Evolutionary conservation across 306 rosid species (phyloP).

Genomic region (Vigna hirtella): DNA sequence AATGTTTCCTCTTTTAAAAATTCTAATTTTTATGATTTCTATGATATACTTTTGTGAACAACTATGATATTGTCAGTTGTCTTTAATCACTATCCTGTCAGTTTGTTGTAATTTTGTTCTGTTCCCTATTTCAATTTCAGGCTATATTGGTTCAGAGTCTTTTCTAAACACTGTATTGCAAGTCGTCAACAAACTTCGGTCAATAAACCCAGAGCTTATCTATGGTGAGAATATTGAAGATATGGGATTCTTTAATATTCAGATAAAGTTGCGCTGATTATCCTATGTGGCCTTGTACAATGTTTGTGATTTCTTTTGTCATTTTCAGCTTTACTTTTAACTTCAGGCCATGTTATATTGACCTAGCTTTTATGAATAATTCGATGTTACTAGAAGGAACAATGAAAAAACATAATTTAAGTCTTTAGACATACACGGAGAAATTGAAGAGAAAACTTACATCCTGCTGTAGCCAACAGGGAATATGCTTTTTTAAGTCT

Average conservation of each 20-base stretch:
- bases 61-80: conserved; percentile 4
- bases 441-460: conserved; percentile 23
- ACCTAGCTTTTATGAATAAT: neutral
- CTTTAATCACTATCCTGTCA: neutral
- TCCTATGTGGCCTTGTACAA: conserved; percentile 1
- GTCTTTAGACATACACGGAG: conserved; percentile 12
- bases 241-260: neutral
- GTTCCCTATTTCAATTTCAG: conserved; percentile 50
- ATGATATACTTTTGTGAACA: conserved; percentile 20
- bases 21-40: conserved; percentile 3
- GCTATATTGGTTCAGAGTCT: conserved; percentile 91
- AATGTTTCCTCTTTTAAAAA: neutral
- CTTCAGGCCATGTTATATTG: conserved; percentile 3
- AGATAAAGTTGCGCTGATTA: neutral
- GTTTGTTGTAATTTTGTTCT: neutral
- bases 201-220: conserved; percentile 70
- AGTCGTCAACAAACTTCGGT: conserved; percentile 77
- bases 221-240: conserved; percentile 53
- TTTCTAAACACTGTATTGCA: conserved; percentile 74
- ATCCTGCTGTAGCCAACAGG: conserved; percentile 19
- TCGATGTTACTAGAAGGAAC: conserved; percentile 1
- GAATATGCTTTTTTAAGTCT: conserved; percentile 10
- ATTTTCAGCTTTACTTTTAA: conserved; percentile 23
- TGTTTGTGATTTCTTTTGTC: conserved; percentile 32
- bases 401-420: neutral